Base-by-base conservation (phyloP, 2,329 filamentous ascomycete species). In the Penicillium rolfsii region DNA sequence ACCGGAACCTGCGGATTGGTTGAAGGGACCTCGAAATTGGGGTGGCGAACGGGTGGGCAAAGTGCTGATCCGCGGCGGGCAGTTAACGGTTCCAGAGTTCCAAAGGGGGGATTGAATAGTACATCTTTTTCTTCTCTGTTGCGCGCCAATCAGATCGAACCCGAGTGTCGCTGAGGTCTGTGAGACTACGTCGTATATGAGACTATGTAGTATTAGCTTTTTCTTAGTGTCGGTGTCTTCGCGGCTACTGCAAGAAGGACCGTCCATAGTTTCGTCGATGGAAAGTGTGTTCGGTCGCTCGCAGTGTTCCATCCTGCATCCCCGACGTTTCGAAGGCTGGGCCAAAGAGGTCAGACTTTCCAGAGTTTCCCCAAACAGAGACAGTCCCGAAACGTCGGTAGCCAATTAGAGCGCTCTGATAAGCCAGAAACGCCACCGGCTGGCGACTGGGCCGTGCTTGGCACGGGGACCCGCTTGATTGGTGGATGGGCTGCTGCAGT, bases 351-450 rank as follows among this genome's bases (percentile, higher is more conserved):
- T 5, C 12, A 52, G 49, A 52, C 30, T 36, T 52, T 35, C 48
- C 19, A 22, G 7, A 33, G 30, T 33, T 33, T 5, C 49, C 33
- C 5, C 33, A 5, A 24, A 50, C 19, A 40, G 33, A 11, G 50
- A 19, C 33, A 4, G 33, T n/a, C 50, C 33, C 50, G 14, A n/a
- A 1, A 12, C 11, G 2, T 16, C 26, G 50, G 33, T n/a, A 54
- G 8, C 67, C 67, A 69, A 69, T 69, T 48, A 64, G 1, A 0
- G 0, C 0, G 2, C 16, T 2, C 16, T 48, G 67, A 69, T 69
- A 69, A 68, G 67, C 48, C 38, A 26, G 22, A 22, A 58, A 63
- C 67, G 67, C 67, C 66, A 64, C 66, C 35, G 26, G 1, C 2
- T 6, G 4, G 19, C 19, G 19, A 22, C 14, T 48, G 24, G 45